Evolutionary conservation across 2,329 filamentous ascomycete species (phyloP), one percentile per base, ranked within the genome.

Genomic region (Xylariaceae sp.): DNA sequence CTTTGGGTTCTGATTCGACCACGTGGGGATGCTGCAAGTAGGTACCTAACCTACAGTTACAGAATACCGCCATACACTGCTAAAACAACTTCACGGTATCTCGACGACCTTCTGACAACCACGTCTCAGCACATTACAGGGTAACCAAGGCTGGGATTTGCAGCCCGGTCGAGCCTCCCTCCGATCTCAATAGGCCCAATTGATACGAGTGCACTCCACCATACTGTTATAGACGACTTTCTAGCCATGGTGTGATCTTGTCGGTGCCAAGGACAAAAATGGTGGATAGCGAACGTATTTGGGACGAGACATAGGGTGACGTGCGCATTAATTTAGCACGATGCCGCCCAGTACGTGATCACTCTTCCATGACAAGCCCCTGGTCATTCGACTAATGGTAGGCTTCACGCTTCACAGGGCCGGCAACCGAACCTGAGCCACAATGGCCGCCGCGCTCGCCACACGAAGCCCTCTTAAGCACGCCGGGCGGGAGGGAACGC

Each of bases 401-500:
- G 13, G 12, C 51, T 54, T 32, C 51, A 42, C 29, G 17, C 13
- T 26, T 43, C 14, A 34, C 34, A 61, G 53, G 44, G 48, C 35
- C 47, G 26, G 51, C 43, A 47, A 53, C 61, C 48, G 59, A 64
- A 52, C 59, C 67, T 44, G 69, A 73, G 54, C 61, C 69, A 31
- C 73, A 80, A 61, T 85, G 80, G 80, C 80, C 80, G 13, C 80
- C 80, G 15, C 69, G 74, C 59, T 83, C 79, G 39, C 80, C 80
- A 29, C 76, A 75, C 59, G 79, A 83, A 56, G 78, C 68, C 36
- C 68, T 83, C 14, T 56, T 80, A 26, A 72, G 74, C 58, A 81
- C 89, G 3, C 90, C 90, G 1, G 78, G 82, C 50, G 90, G 88
- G 37, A 83, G 88, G 53, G 79, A 83, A 59, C 82, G 80, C 59